Evolutionary conservation across 2,329 filamentous ascomycete species (phyloP).

Genomic region (Cladosporium sp.): DNA sequence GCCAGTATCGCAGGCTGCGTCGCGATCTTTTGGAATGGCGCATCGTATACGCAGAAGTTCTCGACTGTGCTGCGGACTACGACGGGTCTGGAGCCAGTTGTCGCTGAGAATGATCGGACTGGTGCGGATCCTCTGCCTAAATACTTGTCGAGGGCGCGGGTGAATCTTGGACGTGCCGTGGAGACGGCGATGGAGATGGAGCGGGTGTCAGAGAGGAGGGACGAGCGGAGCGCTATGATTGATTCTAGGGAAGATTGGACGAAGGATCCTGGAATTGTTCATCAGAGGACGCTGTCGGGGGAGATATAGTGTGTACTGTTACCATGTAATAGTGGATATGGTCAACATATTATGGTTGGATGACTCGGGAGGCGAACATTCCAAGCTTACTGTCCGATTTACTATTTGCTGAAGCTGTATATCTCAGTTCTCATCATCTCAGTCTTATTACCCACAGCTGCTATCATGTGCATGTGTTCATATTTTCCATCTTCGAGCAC

Average conservation of each 20-base stretch:
- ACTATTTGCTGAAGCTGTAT: neutral
- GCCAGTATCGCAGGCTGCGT: slow-evolving; percentile 19
- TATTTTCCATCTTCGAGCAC: neutral
- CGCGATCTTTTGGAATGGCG: slow-evolving; percentile 16
- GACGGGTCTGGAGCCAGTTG: neutral
- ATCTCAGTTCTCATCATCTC: neutral
- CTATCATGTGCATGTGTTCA: neutral
- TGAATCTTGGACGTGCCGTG: neutral
- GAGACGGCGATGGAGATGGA: neutral
- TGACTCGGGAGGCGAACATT: neutral
- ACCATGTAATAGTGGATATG: neutral
- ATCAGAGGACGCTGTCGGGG: neutral
- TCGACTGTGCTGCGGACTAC: slow-evolving; percentile 24
- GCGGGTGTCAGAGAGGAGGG: neutral
- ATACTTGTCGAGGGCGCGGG: neutral
- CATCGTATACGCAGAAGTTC: slow-evolving; percentile 23
- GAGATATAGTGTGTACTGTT: neutral
- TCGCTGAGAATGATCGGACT: neutral
- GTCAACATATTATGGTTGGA: neutral
- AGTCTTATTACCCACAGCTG: neutral
- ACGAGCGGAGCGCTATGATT: slow-evolving; percentile 2
- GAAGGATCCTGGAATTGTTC: neutral
- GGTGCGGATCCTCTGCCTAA: slow-evolving; percentile 13
- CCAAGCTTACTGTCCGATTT: neutral
- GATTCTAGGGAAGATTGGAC: neutral